These are phyloP conservation scores for Dactylellina cionopaga DNA, from an alignment of 2,329 filamentous ascomycete species.

Conservation along the genomic window DNA sequence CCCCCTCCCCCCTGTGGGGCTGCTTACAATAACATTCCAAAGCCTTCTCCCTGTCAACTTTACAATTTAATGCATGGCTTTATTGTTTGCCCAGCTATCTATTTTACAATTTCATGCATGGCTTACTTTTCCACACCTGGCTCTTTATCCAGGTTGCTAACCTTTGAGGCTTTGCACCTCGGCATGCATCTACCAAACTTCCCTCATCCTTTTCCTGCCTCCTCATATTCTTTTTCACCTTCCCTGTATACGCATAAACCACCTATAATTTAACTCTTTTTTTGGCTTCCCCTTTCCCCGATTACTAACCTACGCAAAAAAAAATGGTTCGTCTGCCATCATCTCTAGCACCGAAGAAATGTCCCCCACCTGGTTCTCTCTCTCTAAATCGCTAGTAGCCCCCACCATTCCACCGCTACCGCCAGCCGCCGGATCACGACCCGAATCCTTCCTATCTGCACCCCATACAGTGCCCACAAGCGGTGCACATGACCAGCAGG, in stretches of 20 bases:
- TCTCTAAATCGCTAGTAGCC: conserved; percentile 37
- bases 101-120: conserved; percentile 25
- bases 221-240: too few relatives aligned
- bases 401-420: conserved; percentile 27
- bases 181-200: too few relatives aligned
- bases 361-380: conserved; percentile 55
- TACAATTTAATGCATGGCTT: too few relatives aligned
- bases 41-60: conserved; percentile 17
- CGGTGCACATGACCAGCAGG: conserved; percentile 41
- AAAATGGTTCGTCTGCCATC: too few relatives aligned
- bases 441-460: conserved; percentile 29
- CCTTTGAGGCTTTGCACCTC: too few relatives aligned
- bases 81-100: too few relatives aligned
- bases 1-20: too few relatives aligned
- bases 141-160: too few relatives aligned
- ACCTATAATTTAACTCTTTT: too few relatives aligned
- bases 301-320: conserved; percentile 28
- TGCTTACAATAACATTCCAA: too few relatives aligned
- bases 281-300: conserved; percentile 9
- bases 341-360: conserved; percentile 56
- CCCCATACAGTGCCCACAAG: neutral
- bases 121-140: conserved; percentile 24
- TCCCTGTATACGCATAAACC: too few relatives aligned
- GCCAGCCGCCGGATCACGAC: conserved; percentile 8
- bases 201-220: too few relatives aligned